phyloP scores from a whole-genome alignment of 2,329 filamentous ascomycete genomes.

The Venturia carpophila region DNA sequence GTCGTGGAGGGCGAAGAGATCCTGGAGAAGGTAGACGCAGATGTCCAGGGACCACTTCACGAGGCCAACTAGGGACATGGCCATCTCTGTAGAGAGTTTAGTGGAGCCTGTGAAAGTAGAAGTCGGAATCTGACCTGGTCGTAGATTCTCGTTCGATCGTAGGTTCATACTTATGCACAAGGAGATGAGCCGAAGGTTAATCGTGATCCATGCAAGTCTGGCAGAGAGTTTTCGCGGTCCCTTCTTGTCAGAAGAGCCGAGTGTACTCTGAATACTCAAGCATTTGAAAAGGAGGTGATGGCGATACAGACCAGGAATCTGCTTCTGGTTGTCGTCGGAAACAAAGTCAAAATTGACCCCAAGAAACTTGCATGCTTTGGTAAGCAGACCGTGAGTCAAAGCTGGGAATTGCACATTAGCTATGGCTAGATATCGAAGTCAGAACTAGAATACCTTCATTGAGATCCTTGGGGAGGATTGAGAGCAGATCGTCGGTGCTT shows the following conservation, averaged over 20 bases:
- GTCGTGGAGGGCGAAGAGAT: conserved; percentile 41
- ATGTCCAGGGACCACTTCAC: conserved; percentile 71
- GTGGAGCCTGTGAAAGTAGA: conserved; percentile 8
- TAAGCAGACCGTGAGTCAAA: conserved; percentile 45
- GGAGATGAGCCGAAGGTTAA: conserved; percentile 64
- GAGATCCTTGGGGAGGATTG: conserved; percentile 31
- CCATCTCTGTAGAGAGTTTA: conserved; percentile 51
- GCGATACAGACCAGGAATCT: conserved; percentile 30
- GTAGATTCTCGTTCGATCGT: conserved; percentile 36
- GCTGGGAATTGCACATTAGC: conserved; percentile 24
- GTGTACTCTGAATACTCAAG: conserved; percentile 68
- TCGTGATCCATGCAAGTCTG: conserved; percentile 65
- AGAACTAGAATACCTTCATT: conserved; percentile 2
- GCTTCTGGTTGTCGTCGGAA: conserved; percentile 59
- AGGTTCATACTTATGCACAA: conserved; percentile 58
- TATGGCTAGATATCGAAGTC: not conserved
- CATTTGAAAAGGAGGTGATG: conserved; percentile 67
- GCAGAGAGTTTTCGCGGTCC: conserved; percentile 52
- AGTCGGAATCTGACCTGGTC: conserved; percentile 21
- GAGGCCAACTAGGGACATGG: conserved; percentile 64
- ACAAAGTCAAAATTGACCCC: conserved; percentile 66
- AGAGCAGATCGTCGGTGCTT: conserved; percentile 43
- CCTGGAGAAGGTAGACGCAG: conserved; percentile 48
- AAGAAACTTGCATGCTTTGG: conserved; percentile 50
- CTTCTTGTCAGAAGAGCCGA: conserved; percentile 61